Evolutionary conservation across 1,284 basidiomycete species (phyloP).

Genomic region (Kalmanozyma brasiliensis): DNA sequence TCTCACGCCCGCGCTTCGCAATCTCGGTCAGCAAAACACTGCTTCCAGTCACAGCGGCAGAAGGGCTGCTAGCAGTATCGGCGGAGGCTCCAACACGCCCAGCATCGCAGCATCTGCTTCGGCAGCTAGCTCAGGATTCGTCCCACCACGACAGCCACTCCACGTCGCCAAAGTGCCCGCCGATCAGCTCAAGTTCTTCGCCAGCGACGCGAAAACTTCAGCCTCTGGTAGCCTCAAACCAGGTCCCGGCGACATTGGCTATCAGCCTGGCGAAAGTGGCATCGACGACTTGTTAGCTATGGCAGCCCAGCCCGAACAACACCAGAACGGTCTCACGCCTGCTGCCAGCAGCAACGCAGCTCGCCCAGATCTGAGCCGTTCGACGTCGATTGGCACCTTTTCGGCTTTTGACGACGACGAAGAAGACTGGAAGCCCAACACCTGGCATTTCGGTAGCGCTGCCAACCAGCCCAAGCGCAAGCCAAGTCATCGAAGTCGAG

Average conservation of each 20-base stretch:
- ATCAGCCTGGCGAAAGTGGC: conserved; percentile 55
- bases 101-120: conserved; percentile 35
- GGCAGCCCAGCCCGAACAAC: conserved; percentile 16
- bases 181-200: conserved; percentile 50
- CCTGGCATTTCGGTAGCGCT: conserved; percentile 50
- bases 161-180: conserved; percentile 43
- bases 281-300: conserved; percentile 58
- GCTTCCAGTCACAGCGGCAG: conserved; percentile 1
- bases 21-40: conserved; percentile 16
- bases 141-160: conserved; percentile 32
- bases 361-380: conserved; percentile 17
- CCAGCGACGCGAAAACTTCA: conserved; percentile 24
- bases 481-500: not conserved
- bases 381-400: conserved; percentile 11
- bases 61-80: conserved; percentile 21
- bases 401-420: conserved; percentile 23
- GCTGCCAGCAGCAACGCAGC: no score
- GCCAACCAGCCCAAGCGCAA: conserved; percentile 2
- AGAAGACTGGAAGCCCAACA: conserved; percentile 58
- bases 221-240: conserved; percentile 6
- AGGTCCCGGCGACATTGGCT: conserved; percentile 24
- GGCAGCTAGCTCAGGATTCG: conserved; percentile 40
- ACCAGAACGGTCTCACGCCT: not conserved
- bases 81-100: conserved; percentile 26
- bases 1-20: conserved; percentile 28